Conservation (phyloP, 2,329 filamentous ascomycete genomes). For the Tolypocladium tundrense region DNA sequence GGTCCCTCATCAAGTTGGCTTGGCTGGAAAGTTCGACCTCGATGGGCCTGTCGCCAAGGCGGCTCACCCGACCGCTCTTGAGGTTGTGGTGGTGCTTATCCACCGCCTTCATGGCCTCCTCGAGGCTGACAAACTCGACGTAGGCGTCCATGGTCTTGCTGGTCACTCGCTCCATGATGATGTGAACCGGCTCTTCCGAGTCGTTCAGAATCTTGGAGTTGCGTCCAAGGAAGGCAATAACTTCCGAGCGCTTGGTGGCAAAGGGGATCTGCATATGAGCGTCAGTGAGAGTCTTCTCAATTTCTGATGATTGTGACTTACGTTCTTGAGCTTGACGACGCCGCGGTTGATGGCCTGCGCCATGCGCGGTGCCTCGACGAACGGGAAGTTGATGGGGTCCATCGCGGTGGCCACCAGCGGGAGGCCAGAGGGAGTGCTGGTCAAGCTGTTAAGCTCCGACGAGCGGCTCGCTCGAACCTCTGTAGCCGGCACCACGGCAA, state of each 20-base stretch:
- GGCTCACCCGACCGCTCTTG: slow-evolving; percentile 29
- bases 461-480: slow-evolving; percentile 22
- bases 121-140: slow-evolving; percentile 43
- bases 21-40: slow-evolving; percentile 48
- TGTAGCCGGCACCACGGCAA: background rate
- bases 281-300: background rate
- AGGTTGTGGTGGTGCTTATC: slow-evolving; percentile 32
- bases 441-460: slow-evolving; percentile 24
- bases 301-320: slow-evolving; percentile 20
- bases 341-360: slow-evolving; percentile 22
- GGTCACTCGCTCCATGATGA: slow-evolving; percentile 54
- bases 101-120: slow-evolving; percentile 44
- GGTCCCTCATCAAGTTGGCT: slow-evolving; percentile 45
- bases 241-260: slow-evolving; percentile 38
- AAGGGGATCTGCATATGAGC: slow-evolving; percentile 43
- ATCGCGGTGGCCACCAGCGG: slow-evolving; percentile 26
- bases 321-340: slow-evolving; percentile 41
- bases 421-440: slow-evolving; percentile 17
- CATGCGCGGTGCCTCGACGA: slow-evolving; percentile 27
- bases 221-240: slow-evolving; percentile 49
- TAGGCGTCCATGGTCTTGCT: slow-evolving; percentile 54
- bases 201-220: slow-evolving; percentile 46
- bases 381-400: slow-evolving; percentile 32
- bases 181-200: slow-evolving; percentile 45
- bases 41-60: slow-evolving; percentile 47